Evolutionary conservation across 345 rosid species (phyloP), one percentile per base, ranked within the genome.

Genomic region (Eutrema japonicum): DNA sequence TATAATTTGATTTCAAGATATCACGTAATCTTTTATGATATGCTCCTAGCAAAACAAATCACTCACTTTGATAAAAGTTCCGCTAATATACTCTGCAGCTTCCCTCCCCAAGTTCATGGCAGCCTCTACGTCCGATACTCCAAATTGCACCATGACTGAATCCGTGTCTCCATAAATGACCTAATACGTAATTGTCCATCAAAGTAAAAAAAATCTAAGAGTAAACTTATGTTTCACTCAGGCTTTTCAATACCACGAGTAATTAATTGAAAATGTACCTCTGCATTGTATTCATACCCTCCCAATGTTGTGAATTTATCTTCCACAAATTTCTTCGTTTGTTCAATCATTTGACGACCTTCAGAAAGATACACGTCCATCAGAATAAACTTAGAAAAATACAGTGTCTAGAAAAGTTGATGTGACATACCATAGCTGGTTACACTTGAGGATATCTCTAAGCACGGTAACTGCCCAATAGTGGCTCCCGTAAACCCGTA

Each of bases 261-360:
- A 66, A 58, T 75, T 14, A 3, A 41, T 33, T 56, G 60, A 52
- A 67, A 57, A 37, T 61, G 52, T 84, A 90, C 99, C 96, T 92
- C 97, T 29, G 92, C 99, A 82, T 82, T 88, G 81, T 86, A 84
- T 66, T 85, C 91, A 77, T 92, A 90, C 38, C 97, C 98, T 27
- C 88, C 86, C 27, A 82, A 70, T 14, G 81, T 75, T 32, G 89
- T 95, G 78, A 92, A 95, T 81, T 83, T 95, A 68, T 95, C 98
- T 81, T 92, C 96, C 70, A 92, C 96, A 58, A 85, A 87, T 66
- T 83, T 89, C 78, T 88, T 92, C 27, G 98, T 92, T 75, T 95
- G 97, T 78, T 95, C 99, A 81, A 95, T 95, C 99, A 95, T 95
- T 77, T 90, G 87, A 54, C 98, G 92, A 75, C 99, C 99, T 95